These are phyloP conservation scores for Sporobolomyces pararoseus DNA, from an alignment of 768 basidiomycete species.

Conservation along the genomic window DNA sequence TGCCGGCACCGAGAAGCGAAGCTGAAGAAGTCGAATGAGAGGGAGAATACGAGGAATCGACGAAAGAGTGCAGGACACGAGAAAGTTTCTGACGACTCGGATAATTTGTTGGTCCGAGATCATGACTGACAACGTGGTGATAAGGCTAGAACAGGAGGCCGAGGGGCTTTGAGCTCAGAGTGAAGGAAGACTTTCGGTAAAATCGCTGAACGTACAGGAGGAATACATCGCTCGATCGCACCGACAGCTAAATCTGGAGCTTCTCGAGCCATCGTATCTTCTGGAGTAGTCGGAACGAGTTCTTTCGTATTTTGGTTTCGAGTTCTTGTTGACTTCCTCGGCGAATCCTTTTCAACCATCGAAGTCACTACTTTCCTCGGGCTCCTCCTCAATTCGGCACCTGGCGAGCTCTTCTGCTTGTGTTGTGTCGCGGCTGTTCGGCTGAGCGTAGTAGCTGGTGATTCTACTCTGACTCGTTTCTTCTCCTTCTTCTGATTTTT, in stretches of 20 bases:
- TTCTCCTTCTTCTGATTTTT: background rate
- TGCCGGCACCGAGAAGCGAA: no score
- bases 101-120: background rate
- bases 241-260: background rate
- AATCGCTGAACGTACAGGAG: conserved; percentile 12
- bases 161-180: no score
- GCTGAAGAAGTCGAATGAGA: background rate
- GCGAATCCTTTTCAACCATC: no score
- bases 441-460: background rate
- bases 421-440: background rate
- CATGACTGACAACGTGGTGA: background rate
- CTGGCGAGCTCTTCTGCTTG: background rate
- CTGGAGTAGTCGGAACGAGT: conserved; percentile 16
- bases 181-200: no score
- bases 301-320: background rate
- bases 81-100: background rate
- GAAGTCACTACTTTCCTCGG: background rate
- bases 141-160: conserved; percentile 18
- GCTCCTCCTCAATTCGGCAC: background rate
- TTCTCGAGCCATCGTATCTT: background rate
- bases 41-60: conserved; percentile 1
- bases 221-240: conserved; percentile 29
- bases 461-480: conserved; percentile 6
- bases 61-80: conserved; percentile 13
- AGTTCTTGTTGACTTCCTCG: background rate